These are phyloP conservation scores for Beauveria sp. DNA, from an alignment of 2,329 filamentous ascomycete species.

Conservation along the genomic window DNA sequence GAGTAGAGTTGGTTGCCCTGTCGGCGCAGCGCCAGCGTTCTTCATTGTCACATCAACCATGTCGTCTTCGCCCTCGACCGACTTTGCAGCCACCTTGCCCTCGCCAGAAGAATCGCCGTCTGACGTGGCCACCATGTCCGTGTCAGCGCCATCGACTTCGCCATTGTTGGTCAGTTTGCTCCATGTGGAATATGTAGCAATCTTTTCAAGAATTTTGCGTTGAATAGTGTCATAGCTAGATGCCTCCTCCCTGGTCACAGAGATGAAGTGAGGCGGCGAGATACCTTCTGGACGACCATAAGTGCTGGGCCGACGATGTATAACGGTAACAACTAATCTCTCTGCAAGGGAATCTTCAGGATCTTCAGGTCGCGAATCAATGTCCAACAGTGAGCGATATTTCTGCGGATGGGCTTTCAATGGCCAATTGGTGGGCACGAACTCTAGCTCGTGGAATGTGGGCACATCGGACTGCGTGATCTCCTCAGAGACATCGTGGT, in stretches of 20 bases:
- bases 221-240: slow-evolving; percentile 61
- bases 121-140: slow-evolving; percentile 56
- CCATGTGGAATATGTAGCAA: slow-evolving; percentile 69
- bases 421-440: slow-evolving; percentile 69
- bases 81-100: slow-evolving; percentile 65
- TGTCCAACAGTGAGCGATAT: slow-evolving; percentile 43
- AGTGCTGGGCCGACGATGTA: slow-evolving; percentile 46
- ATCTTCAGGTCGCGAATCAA: slow-evolving; percentile 37
- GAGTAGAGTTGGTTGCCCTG: slow-evolving; percentile 24
- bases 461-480: slow-evolving; percentile 60
- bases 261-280: slow-evolving; percentile 60
- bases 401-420: slow-evolving; percentile 40
- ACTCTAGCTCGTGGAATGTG: slow-evolving; percentile 70
- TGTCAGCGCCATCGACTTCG: slow-evolving; percentile 53
- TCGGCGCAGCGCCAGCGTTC: slow-evolving; percentile 33
- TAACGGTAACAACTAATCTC: slow-evolving; percentile 61
- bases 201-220: slow-evolving; percentile 69
- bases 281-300: slow-evolving; percentile 24
- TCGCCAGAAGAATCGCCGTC: slow-evolving; percentile 61
- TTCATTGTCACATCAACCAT: slow-evolving; percentile 87
- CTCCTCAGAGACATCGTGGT: slow-evolving; percentile 58
- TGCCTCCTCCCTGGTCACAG: slow-evolving; percentile 66
- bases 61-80: slow-evolving; percentile 81
- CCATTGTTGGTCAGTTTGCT: slow-evolving; percentile 46
- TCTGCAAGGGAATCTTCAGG: slow-evolving; percentile 58